Evolutionary conservation across 805 yeast species (phyloP), one percentile per base, ranked within the genome.

Genomic region (Brettanomyces naardenensis): DNA sequence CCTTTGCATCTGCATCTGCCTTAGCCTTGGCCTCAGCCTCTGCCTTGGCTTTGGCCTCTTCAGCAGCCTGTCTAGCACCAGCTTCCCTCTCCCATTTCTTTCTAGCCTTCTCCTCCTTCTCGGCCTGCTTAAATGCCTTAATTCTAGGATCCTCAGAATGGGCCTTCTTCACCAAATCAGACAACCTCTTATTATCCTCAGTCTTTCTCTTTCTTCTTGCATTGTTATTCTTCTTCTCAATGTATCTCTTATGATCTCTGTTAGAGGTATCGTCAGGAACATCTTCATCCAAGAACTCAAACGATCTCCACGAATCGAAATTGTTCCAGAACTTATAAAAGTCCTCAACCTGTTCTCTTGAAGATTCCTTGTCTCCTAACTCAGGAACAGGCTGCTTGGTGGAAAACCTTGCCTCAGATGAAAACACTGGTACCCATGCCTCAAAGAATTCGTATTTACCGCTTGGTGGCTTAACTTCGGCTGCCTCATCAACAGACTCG

Each of bases 251-350:
- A 78, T 92, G 95, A 64, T 92, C 98, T 75, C 98, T 88, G 80
- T 92, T 92, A 44, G 95, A 84, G 41, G 97, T 85, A 67, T 92
- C 98, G 70, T 92, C 98, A 52, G 98, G 98, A 56, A 89, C 96
- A 60, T 92, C 98, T 72, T 92, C 98, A 61, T 92, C 98, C 63
- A 88, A 76, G 70, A 89, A 92, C 69, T 92, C 98, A 60, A 92
- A 92, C 34, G 95, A 73, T 73, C 95, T 85, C 98, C 98, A 92
- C 17, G 97, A 90, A 66, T 92, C 96, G 49, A 89, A 85, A 63
- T 82, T 80, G 64, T 80, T 80, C 83, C 92, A 92, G 77, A 87
- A 90, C 51, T 77, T 74, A 73, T 90, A 90, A 68, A 95, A 89
- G 37, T 68, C 70, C 54, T 85, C 95, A 44, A 89, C 95, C 43